Evolutionary conservation across 208 protist species (phyloP).

Genomic region (Leishmania martiniquensis): DNA sequence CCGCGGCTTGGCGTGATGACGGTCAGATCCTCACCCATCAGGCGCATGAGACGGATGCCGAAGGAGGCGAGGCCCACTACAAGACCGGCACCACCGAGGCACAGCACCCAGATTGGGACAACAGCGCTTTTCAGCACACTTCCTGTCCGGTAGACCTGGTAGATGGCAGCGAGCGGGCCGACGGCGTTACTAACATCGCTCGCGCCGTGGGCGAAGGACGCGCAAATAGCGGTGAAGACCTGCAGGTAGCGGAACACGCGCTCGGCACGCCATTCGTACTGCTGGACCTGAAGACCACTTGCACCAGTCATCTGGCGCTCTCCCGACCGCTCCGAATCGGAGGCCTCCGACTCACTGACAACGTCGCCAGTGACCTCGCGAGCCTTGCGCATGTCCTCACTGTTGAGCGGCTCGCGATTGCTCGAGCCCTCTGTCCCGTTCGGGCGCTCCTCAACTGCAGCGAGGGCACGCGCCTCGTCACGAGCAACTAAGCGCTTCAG

Average conservation of each 20-base stretch:
- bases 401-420: not conserved
- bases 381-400: constrained; percentile 8
- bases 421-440: not conserved
- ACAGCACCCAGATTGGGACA: constrained; percentile 63
- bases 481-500: constrained; percentile 28
- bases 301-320: constrained; percentile 10
- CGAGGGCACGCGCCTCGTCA: constrained; percentile 8
- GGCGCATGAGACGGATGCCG: constrained; percentile 60
- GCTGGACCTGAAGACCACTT: constrained; percentile 14
- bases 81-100: constrained; percentile 58
- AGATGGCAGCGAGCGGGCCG: constrained; percentile 69
- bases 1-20: constrained; percentile 64
- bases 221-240: constrained; percentile 72
- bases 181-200: constrained; percentile 79
- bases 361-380: constrained; percentile 5
- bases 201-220: constrained; percentile 74
- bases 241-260: constrained; percentile 75
- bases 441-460: constrained; percentile 4
- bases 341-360: constrained; percentile 8
- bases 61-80: constrained; percentile 66
- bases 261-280: constrained; percentile 54
- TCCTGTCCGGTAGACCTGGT: constrained; percentile 47
- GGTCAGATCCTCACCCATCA: constrained; percentile 70
- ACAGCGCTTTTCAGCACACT: constrained; percentile 19
- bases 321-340: not conserved